A percentile compares a stretch with the other conserved stretches of the same genome.
phyloP scores from a whole-genome alignment of 2,329 filamentous ascomycete species.

The Colletotrichum phormii region DNA sequence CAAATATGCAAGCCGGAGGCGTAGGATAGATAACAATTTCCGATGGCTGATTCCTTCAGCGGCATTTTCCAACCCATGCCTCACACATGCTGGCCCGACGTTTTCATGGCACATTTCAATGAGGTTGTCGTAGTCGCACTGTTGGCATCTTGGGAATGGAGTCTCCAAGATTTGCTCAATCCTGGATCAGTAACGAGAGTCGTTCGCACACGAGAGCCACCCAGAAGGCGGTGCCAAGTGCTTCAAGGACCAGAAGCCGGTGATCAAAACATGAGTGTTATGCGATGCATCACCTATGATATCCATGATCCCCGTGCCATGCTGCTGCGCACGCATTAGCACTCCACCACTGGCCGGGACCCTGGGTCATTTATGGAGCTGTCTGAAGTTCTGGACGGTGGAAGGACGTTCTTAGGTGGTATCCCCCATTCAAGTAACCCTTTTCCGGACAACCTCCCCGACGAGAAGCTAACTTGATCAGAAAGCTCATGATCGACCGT shows the following conservation, averaged over 20 bases:
- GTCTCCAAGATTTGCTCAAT: background rate
- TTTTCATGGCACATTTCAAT: background rate
- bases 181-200: background rate
- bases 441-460: background rate
- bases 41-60: background rate
- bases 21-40: background rate
- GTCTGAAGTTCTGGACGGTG: background rate
- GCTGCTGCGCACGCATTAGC: too few relatives aligned
- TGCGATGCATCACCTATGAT: background rate
- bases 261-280: background rate
- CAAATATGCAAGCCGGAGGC: background rate
- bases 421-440: background rate
- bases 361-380: background rate
- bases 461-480: background rate
- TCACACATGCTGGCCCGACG: background rate
- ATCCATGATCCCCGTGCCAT: background rate
- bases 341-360: background rate
- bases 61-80: background rate
- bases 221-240: background rate
- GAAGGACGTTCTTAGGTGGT: background rate
- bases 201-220: background rate
- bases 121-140: background rate
- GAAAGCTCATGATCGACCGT: background rate
- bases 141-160: background rate
- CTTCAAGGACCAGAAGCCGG: background rate